A percentile compares a stretch with the other conserved stretches of the same genome.
Evolutionary conservation across 1,139 yeast genomes (phyloP).

Genomic region (Saccharomyces hybrid): DNA sequence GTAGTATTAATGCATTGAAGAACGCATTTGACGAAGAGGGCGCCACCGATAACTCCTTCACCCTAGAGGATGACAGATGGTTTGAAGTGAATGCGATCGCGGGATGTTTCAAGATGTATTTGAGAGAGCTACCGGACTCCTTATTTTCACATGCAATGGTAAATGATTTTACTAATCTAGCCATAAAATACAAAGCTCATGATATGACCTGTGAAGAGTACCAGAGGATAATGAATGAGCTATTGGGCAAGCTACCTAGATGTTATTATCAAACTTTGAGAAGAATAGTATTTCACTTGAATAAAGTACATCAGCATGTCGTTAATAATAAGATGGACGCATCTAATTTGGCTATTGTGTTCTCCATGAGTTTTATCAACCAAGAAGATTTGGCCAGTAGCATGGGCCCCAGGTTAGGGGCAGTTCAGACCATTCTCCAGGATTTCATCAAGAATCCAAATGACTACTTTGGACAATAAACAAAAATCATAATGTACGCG

Average conservation of each 20-base stretch:
- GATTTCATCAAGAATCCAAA: constrained; percentile 33
- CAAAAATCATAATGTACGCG: no score
- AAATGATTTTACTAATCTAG: constrained; percentile 39
- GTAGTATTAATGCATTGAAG: constrained; percentile 64
- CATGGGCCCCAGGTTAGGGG: constrained; percentile 38
- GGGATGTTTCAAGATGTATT: constrained; percentile 75
- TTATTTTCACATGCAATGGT: constrained; percentile 58
- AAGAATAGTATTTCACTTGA: constrained; percentile 61
- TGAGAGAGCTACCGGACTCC: constrained; percentile 87
- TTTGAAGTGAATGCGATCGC: constrained; percentile 85
- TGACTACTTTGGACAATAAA: constrained; percentile 14
- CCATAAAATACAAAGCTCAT: constrained; percentile 29
- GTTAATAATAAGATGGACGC: constrained; percentile 71
- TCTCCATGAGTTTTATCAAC: constrained; percentile 49
- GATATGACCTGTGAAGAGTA: constrained; percentile 18
- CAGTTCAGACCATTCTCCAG: constrained; percentile 35
- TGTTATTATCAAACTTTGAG: constrained; percentile 62
- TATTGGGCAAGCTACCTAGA: constrained; percentile 47
- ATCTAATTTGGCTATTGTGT: constrained; percentile 72
- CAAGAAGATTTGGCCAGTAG: constrained; percentile 35
- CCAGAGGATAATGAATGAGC: constrained; percentile 29
- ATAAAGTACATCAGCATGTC: constrained; percentile 49
- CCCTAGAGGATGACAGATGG: constrained; percentile 58
- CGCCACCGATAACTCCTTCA: constrained; percentile 38
- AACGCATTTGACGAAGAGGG: constrained; percentile 68